Conservation (phyloP, 805 yeast genomes). For the Yarrowia divulgata region DNA sequence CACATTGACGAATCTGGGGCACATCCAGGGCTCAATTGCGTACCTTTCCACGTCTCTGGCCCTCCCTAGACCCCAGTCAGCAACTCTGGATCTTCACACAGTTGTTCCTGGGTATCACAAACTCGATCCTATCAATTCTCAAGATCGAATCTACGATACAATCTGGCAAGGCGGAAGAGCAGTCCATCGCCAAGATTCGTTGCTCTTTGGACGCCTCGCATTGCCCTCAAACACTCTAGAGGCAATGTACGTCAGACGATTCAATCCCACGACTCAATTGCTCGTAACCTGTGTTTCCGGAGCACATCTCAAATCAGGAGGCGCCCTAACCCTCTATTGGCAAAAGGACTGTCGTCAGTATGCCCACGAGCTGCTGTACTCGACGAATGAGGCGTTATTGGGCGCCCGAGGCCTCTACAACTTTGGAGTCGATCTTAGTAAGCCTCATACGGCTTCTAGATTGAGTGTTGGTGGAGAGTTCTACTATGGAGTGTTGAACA, state of each 20-base stretch:
- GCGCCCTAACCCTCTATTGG: conserved; percentile 56
- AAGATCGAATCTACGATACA: conserved; percentile 46
- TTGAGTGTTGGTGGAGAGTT: conserved; percentile 82
- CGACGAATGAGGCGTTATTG: conserved; percentile 80
- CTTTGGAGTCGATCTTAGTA: conserved; percentile 52
- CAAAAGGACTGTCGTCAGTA: conserved; percentile 71
- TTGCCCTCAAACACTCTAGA: conserved; percentile 87
- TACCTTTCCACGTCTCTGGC: conserved; percentile 76
- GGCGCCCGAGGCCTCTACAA: conserved; percentile 85
- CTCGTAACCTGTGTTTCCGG: conserved; percentile 78
- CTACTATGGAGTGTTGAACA: conserved; percentile 83
- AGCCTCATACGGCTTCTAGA: conserved; percentile 54
- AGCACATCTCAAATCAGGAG: conserved; percentile 60
- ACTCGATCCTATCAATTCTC: conserved; percentile 56
- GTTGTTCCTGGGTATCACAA: conserved; percentile 73
- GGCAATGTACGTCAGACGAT: conserved; percentile 78
- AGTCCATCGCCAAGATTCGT: conserved; percentile 50
- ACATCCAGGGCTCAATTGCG: conserved; percentile 81
- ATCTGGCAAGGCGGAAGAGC: conserved; percentile 47
- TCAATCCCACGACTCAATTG: conserved; percentile 67
- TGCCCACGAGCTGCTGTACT: conserved; percentile 76
- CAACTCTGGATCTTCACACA: conserved; percentile 64
- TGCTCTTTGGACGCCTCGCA: conserved; percentile 85
- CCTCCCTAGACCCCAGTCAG: conserved; percentile 58
- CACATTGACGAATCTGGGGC: conserved; percentile 66